Conservation (phyloP, 805 yeast genomes). For the Suhomyces xylopsoci region DNA sequence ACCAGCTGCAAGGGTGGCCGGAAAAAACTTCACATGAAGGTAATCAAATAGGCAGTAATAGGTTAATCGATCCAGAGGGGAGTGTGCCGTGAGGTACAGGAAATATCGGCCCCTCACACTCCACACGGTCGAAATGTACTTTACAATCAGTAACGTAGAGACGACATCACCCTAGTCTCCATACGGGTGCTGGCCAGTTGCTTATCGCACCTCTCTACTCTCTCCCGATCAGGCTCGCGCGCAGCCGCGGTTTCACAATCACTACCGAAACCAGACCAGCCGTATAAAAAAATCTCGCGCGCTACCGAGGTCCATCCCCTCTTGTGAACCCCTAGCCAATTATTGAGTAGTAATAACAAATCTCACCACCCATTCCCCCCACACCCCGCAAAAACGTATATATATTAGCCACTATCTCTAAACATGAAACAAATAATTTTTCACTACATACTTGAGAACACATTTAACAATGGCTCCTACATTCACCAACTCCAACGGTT, state of each 20-base stretch:
- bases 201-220: background rate
- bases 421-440: background rate
- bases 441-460: background rate
- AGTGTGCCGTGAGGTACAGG: background rate
- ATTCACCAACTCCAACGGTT: constrained; percentile 71
- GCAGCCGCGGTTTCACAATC: background rate
- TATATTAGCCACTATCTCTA: background rate
- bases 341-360: constrained; percentile 1
- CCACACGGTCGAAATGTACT: background rate
- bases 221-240: background rate
- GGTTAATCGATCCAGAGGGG: background rate
- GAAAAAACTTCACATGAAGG: background rate
- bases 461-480: constrained; percentile 46
- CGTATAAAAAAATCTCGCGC: background rate
- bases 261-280: background rate
- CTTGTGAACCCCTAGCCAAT: constrained; percentile 1
- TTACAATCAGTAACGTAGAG: background rate
- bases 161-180: background rate
- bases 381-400: constrained; percentile 2
- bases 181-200: background rate
- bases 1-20: background rate
- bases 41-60: background rate
- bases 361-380: background rate
- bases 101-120: background rate
- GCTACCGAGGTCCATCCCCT: constrained; percentile 2